Evolutionary conservation across 345 rosid genomes (phyloP), one percentile per base, ranked within the genome.

Genomic region (Salix arbutifolia): DNA sequence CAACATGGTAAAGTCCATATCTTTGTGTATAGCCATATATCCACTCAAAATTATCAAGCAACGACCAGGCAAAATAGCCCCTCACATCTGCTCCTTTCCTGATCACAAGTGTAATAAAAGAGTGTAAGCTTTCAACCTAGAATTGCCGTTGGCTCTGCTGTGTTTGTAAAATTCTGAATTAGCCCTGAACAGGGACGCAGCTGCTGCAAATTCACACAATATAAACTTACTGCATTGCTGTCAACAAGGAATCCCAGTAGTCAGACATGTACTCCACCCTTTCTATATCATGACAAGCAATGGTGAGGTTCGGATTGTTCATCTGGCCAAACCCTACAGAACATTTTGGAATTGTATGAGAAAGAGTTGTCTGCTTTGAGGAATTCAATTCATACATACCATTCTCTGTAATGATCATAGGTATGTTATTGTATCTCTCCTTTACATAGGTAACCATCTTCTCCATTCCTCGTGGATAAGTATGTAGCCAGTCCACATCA

Each of bases 401-500:
- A 81, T 87, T 87, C 77, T 86, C 90, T 50, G 89, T 87, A 9
- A 90, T 85, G 83, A 78, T 83, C 88, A 90, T 84, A 23, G 90
- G 88, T 37, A 48, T 81, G 81, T 86, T 86, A 42, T 86, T 83
- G 78, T 82, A 88, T 68, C 88, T 84, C 35, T 82, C 82, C 68
- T 85, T 86, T 37, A 86, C 30, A 10, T 83, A 83, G 58, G 73
- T 81, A 17, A 88, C 62, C 1, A 76, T 76, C 19, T 84, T 82
- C 74, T 82, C 87, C 88, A 88, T 83, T 35, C 93, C 90, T 77
- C 76, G 56, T 6, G 91, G 91, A 78, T 82, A 82, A 38, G 85
- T 72, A 73, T 74, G 70, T 65, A 71, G 77, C 98, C 96, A 92
- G 13, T 80, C 67, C 44, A 89, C 67, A 35, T 30, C 69, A 14